These are phyloP conservation scores for Chlorella ohadii DNA, from an alignment of 139 green algal species.

Conservation along the genomic window DNA sequence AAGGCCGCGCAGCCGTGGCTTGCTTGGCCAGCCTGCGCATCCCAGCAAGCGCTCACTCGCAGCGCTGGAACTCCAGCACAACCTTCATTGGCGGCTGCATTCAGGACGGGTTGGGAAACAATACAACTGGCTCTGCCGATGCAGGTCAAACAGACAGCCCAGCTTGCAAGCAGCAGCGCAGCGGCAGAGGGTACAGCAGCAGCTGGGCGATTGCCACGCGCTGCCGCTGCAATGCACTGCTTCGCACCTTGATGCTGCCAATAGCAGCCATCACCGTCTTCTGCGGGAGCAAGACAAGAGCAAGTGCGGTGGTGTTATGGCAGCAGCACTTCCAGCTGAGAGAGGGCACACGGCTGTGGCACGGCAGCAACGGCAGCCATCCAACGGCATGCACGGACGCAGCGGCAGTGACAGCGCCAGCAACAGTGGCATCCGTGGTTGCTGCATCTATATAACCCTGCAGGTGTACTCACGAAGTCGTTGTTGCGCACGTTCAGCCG, in stretches of 20 bases:
- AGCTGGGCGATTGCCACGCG: not conserved
- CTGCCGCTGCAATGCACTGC: not conserved
- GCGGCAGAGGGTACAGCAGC: no score
- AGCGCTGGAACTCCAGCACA: constrained; percentile 50
- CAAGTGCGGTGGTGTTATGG: no score
- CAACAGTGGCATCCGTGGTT: no score
- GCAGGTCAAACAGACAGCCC: no score
- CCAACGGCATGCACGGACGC: not conserved
- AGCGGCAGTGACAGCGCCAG: no score
- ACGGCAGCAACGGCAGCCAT: not conserved
- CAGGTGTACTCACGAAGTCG: constrained; percentile 44
- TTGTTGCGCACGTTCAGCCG: constrained; percentile 43
- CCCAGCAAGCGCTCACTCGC: constrained; percentile 3
- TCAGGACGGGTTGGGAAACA: not conserved
- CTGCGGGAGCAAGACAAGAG: no score
- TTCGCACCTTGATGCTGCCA: not conserved
- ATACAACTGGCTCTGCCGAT: not conserved
- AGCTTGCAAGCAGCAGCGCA: not conserved
- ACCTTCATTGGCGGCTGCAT: constrained; percentile 24
- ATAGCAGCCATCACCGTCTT: not conserved
- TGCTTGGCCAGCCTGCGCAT: no score
- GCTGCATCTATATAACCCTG: no score
- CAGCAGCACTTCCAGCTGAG: not conserved
- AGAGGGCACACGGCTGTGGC: no score
- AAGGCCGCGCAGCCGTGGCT: no score